Evolutionary conservation across 768 basidiomycete genomes (phyloP).

Genomic region (Gelatoporia subvermispora): DNA sequence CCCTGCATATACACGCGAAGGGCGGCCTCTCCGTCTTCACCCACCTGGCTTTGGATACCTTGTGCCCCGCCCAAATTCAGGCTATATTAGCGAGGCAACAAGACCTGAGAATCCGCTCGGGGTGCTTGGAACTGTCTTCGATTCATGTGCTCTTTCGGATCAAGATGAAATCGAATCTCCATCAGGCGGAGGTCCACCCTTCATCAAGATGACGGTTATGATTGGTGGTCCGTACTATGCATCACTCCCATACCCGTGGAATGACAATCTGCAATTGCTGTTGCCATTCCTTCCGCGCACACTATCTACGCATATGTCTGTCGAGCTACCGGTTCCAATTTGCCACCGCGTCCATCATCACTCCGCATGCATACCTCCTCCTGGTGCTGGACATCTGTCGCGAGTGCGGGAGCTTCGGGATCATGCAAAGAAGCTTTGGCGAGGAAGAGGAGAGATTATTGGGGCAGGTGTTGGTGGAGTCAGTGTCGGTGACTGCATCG

Average conservation of each 20-base stretch:
- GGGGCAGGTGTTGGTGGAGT: slow-evolving; percentile 89
- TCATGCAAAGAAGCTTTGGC: slow-evolving; percentile 39
- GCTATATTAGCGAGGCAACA: slow-evolving; percentile 35
- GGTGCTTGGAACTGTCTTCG: slow-evolving; percentile 86
- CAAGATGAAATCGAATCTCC: slow-evolving; percentile 38
- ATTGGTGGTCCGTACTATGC: slow-evolving; percentile 70
- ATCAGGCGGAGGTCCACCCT: slow-evolving; percentile 15
- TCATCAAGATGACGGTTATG: slow-evolving; percentile 85
- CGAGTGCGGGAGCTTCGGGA: slow-evolving; percentile 58
- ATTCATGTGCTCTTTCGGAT: slow-evolving; percentile 66
- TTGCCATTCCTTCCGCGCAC: slow-evolving; percentile 18
- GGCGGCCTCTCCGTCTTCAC: slow-evolving; percentile 42
- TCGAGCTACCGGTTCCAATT: slow-evolving; percentile 46
- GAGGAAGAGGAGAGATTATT: slow-evolving; percentile 51
- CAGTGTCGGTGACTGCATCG: slow-evolving; percentile 82
- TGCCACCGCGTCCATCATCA: slow-evolving; percentile 51
- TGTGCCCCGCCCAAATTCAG: slow-evolving; percentile 67
- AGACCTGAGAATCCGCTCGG: slow-evolving; percentile 27
- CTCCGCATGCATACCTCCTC: slow-evolving; percentile 72
- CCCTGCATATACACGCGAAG: slow-evolving; percentile 34
- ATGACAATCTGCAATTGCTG: too few species aligned
- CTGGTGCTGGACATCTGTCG: slow-evolving; percentile 63
- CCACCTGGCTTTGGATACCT: slow-evolving; percentile 94
- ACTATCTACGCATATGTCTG: slow-evolving; percentile 19
- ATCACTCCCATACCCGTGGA: not conserved